Evolutionary conservation across 2,329 filamentous ascomycete species (phyloP).

Genomic region (Ambrosiella cleistominuta): DNA sequence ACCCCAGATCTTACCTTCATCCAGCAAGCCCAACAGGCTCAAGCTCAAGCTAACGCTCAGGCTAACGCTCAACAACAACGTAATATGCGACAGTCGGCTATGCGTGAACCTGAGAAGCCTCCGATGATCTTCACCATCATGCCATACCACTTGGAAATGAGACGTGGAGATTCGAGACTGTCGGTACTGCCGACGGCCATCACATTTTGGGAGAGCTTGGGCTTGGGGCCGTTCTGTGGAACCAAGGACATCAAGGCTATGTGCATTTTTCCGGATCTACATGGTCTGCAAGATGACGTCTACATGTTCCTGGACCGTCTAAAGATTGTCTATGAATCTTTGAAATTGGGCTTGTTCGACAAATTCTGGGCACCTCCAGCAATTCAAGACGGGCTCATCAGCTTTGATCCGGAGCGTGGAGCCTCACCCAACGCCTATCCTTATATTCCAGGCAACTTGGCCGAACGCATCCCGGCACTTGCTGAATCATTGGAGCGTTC

Average conservation of each 20-base stretch:
- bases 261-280: constrained; percentile 51
- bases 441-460: constrained; percentile 21
- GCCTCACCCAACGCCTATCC: constrained; percentile 8
- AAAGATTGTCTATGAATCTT: constrained; percentile 53
- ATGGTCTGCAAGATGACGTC: constrained; percentile 43
- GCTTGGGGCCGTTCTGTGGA: constrained; percentile 53
- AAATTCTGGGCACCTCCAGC: constrained; percentile 26
- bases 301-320: constrained; percentile 49
- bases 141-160: constrained; percentile 54
- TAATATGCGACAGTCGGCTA: background rate
- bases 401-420: constrained; percentile 30
- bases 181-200: constrained; percentile 60
- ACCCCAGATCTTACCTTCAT: constrained; percentile 36
- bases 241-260: constrained; percentile 53
- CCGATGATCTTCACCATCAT: constrained; percentile 44
- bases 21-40: constrained; percentile 23
- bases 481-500: constrained; percentile 23
- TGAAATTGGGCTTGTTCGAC: constrained; percentile 52
- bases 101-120: constrained; percentile 29
- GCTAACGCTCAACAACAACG: constrained; percentile 4
- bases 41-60: constrained; percentile 23
- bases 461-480: constrained; percentile 24
- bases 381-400: constrained; percentile 31
- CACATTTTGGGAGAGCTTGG: constrained; percentile 66
- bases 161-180: constrained; percentile 48